A percentile compares a stretch with the other conserved stretches of the same genome.
These are phyloP conservation scores for Neurospora sp. DNA, from an alignment of 495 filamentous ascomycete species.

Conservation along the genomic window DNA sequence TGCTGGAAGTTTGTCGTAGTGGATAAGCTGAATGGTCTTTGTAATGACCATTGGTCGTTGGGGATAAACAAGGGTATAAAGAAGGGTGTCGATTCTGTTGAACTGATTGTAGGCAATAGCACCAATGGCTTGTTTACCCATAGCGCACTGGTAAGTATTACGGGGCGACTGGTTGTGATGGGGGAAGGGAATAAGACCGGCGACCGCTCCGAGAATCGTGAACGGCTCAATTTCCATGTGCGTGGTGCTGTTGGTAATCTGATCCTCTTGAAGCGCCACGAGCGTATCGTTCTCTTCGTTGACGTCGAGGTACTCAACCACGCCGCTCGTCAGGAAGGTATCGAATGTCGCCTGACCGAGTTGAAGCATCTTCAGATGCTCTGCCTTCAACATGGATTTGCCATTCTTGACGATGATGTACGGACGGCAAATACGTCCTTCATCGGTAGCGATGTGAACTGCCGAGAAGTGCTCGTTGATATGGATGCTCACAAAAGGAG, in stretches of 20 bases:
- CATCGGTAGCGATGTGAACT: constrained; percentile 93
- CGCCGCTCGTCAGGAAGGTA: constrained; percentile 76
- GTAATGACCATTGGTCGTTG: constrained; percentile 97
- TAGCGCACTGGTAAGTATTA: constrained; percentile 99
- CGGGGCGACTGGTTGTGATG: constrained; percentile 98
- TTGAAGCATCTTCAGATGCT: constrained; percentile 67
- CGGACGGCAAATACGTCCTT: constrained; percentile 89
- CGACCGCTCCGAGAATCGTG: constrained; percentile 94
- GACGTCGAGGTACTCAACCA: constrained; percentile 94
- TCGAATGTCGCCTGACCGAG: constrained; percentile 79
- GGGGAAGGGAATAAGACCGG: constrained; percentile 92
- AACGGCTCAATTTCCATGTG: constrained; percentile 98
- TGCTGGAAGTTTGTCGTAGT: constrained; percentile 94
- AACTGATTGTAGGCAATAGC: constrained; percentile 97
- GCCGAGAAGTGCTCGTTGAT: constrained; percentile 86
- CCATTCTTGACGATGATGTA: constrained; percentile 88
- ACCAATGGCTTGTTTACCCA: constrained; percentile 99
- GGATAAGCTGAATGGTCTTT: constrained; percentile 88
- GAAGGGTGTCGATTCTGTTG: constrained; percentile 84
- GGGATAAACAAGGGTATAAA: constrained; percentile 95
- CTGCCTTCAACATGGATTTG: constrained; percentile 63
- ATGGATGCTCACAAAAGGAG: constrained; percentile 89
- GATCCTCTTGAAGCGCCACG: constrained; percentile 78
- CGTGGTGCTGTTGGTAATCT: constrained; percentile 70
- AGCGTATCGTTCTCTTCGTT: constrained; percentile 97